Evolutionary conservation across 1,284 basidiomycete genomes (phyloP).

Genomic region (Leccinum subatratum): DNA sequence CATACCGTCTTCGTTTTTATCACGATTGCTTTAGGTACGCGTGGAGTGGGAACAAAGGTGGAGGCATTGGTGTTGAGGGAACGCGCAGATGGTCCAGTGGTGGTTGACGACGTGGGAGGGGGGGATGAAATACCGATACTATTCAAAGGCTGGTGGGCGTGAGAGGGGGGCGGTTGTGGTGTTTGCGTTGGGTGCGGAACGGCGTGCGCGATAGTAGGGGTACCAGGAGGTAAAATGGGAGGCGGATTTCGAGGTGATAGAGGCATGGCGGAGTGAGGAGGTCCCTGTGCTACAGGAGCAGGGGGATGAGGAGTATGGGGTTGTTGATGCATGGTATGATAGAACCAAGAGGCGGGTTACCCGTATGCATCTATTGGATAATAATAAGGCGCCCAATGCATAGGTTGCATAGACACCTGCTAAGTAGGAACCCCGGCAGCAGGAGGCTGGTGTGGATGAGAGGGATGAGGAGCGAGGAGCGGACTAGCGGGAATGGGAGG

Average conservation of each 20-base stretch:
- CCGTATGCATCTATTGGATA: conserved; percentile 27
- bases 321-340: conserved; percentile 39
- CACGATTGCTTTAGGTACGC: conserved; percentile 28
- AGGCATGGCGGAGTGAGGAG: conserved; percentile 42
- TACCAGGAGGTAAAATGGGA: conserved; percentile 53
- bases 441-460: conserved; percentile 45
- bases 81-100: conserved; percentile 37
- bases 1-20: conserved; percentile 50
- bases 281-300: conserved; percentile 32
- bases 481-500: conserved; percentile 58
- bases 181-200: conserved; percentile 43
- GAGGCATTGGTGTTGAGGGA: conserved; percentile 59
- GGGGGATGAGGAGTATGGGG: conserved; percentile 34
- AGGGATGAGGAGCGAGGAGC: conserved; percentile 54
- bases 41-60: conserved; percentile 53
- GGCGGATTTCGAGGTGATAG: conserved; percentile 64
- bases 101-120: conserved; percentile 60
- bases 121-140: conserved; percentile 56
- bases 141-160: conserved; percentile 45
- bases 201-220: conserved; percentile 60
- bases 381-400: conserved; percentile 30
- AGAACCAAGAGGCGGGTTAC: conserved; percentile 27
- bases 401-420: conserved; percentile 38
- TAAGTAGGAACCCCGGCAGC: conserved; percentile 43
- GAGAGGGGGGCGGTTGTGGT: conserved; percentile 47